Percentiles rank a stretch among this genome's conserved stretches.
phyloP scores from a whole-genome alignment of 2,329 filamentous ascomycete genomes.

The Diplocarpon rosae region DNA sequence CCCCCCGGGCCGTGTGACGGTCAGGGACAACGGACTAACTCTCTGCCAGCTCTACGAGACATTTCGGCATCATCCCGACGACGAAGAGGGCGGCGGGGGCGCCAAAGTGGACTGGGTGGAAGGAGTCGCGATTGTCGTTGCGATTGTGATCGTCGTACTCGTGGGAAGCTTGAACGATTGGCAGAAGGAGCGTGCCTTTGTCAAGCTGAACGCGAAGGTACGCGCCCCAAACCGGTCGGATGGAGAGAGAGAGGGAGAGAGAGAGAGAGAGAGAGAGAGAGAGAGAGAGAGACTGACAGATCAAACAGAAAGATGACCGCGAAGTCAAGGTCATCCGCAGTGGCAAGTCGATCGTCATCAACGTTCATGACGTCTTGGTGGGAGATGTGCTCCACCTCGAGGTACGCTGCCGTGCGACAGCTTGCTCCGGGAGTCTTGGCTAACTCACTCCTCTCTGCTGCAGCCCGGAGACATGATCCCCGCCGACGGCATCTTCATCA shows the following conservation, averaged over 20 bases:
- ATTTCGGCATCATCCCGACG: slow-evolving; percentile 27
- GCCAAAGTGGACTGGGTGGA: slow-evolving; percentile 60
- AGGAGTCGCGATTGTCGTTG: slow-evolving; percentile 67
- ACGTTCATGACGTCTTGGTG: slow-evolving; percentile 58
- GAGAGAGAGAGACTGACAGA: background rate
- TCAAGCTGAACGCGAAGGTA: slow-evolving; percentile 62
- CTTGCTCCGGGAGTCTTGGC: no score
- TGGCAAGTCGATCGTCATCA: slow-evolving; percentile 57
- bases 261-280: background rate
- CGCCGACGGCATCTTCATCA: slow-evolving; percentile 58
- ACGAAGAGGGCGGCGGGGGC: slow-evolving; percentile 33
- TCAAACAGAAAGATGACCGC: slow-evolving; percentile 52
- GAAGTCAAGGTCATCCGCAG: slow-evolving; percentile 65
- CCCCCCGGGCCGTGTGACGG: no score
- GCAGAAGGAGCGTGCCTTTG: slow-evolving; percentile 73
- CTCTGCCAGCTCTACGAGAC: slow-evolving; percentile 44
- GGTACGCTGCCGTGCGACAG: background rate
- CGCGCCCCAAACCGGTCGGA: background rate
- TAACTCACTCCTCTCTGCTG: background rate
- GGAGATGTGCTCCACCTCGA: slow-evolving; percentile 68
- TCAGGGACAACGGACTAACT: no score
- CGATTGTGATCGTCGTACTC: slow-evolving; percentile 63
- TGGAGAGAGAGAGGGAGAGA: background rate
- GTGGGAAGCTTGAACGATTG: slow-evolving; percentile 70
- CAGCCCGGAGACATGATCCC: slow-evolving; percentile 58